Base-by-base conservation (phyloP, 441 rosid species). In the Raphanus hybrid region DNA sequence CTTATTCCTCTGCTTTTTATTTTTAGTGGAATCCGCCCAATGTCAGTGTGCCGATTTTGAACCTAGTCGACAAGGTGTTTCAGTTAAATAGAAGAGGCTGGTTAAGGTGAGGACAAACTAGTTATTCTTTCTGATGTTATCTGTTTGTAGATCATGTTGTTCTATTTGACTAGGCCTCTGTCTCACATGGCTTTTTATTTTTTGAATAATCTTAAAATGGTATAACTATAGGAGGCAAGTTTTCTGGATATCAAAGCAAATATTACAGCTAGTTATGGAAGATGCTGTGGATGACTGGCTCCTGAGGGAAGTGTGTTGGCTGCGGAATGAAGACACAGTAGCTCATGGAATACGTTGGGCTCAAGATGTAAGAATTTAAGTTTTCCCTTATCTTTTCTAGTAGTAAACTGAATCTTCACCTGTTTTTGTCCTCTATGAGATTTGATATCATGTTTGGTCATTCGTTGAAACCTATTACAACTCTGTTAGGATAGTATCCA, bases 281-380 rank as follows among this genome's bases (percentile, higher is more conserved):
- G 98, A 93, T 88, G 98, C 97, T 73, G 92, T 93, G 39, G 99
- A 92, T 86, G 99, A 96, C 83, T 96, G 87, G 88, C 97, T 96
- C 75, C 74, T 96, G 83, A 85, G 94, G 80, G 96, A 87, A 82
- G 84, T 96, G 65, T 83, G 84, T 66, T 96, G 93, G 96, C 92
- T 96, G 75, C 85, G 94, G 68, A 89, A 78, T 27, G 98, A 92
- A 83, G 99, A 96, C 4, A 86, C 88, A 54, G 68, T 96, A 69
- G 92, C 98, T 67, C 84, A 74, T 59, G 97, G 97, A 83, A 89
- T 96, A 76, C 89, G 74, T 65, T 92, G 93, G 94, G 80, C 90
- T 78, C 95, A 93, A 87, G 93, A 93, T 85, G 99, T 96, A 92
- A 96, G 96, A 29, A 55, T 71, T 70, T 57, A 12, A 26, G 58